Base-by-base conservation (phyloP, 139 green algal species). In the Spirogloea muscicola region DNA sequence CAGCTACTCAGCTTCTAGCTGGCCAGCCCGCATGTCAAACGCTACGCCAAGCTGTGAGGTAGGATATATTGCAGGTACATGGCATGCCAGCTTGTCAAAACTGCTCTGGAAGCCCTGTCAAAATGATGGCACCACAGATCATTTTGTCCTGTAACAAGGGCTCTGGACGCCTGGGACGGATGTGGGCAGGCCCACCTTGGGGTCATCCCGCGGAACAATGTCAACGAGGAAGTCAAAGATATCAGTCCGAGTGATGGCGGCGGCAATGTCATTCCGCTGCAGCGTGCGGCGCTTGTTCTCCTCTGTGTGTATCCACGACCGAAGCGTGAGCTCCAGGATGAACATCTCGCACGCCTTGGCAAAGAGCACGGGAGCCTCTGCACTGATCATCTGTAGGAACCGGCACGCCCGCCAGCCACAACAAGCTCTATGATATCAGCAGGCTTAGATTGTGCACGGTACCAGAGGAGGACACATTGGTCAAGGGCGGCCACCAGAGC, bases 311-410 rank as follows among this genome's bases (percentile, higher is more conserved):
- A 89, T 87, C 94, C 95, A 98, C 0, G 91, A 87, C 1, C 92
- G 82, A 57, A 88, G 57, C 7, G 84, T 88, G 9, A 99, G 82
- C 84, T 99, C 94, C 44, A 97, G 74, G 39, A 97, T 96, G 83
- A 97, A 97, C 86, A 97, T 93, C 83, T 98, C 94, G 77, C 93
- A 98, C 1, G 94, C 94, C 85, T 95, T 96, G 40, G 93, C 91
- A 82, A 99, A 99, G 16, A 99, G 79, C 5, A 98, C 92, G 0
- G 95, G 95, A 0, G 95, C 95, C 68, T 99, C 95, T 18, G 93
- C 91, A 61, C 71, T 85, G 46, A 88, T 88, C 84, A 88, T 88
- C 18, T 68, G 58, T 16, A n/a, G n/a, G n/a, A n/a, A n/a, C 4
- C 66, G 70, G 57, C 7, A 10, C 41, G 29, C 9, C 16, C 13